These are phyloP conservation scores for Conidiobolus incongruus DNA, from an alignment of 371 early-diverging fungal species.

Conservation along the genomic window DNA sequence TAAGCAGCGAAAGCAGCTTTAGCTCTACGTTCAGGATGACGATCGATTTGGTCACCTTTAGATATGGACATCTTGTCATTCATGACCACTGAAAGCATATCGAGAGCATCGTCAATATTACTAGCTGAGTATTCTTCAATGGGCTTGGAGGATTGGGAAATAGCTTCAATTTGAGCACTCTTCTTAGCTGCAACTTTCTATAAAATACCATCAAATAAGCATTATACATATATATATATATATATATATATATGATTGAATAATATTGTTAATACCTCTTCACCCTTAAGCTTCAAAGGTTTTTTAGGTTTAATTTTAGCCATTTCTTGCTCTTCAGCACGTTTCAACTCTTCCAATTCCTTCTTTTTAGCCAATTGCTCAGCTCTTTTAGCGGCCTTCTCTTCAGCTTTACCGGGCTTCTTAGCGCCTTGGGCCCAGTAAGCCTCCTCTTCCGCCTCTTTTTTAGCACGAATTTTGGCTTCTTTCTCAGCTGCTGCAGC, in stretches of 20 bases:
- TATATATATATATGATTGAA: too few relatives aligned
- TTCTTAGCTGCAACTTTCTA: too few relatives aligned
- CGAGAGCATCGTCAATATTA: slow-evolving; percentile 60
- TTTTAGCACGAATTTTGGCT: slow-evolving; percentile 18
- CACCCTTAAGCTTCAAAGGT: too few relatives aligned
- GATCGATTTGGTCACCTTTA: slow-evolving; percentile 23
- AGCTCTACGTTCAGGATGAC: slow-evolving; percentile 66
- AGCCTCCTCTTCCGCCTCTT: slow-evolving; percentile 26
- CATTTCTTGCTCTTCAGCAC: slow-evolving; percentile 7
- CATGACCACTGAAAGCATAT: slow-evolving; percentile 24
- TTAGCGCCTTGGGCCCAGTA: slow-evolving; percentile 53
- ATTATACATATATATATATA: too few relatives aligned
- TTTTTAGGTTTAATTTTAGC: slow-evolving; percentile 5
- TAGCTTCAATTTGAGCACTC: too few relatives aligned
- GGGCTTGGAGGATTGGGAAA: too few relatives aligned
- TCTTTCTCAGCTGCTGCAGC: slow-evolving; percentile 32
- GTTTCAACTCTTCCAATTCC: slow-evolving; percentile 4
- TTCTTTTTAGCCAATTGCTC: slow-evolving; percentile 8
- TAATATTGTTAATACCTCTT: too few relatives aligned
- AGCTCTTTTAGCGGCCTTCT: slow-evolving; percentile 39
- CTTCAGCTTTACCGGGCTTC: slow-evolving; percentile 34
- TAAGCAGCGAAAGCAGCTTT: slow-evolving; percentile 55
- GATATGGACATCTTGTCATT: too few relatives aligned
- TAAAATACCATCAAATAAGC: too few relatives aligned
- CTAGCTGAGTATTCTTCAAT: slow-evolving; percentile 39